Percentiles rank a stretch among this genome's conserved stretches.
Evolutionary conservation across 768 basidiomycete genomes (phyloP).

Genomic region (Pholiota conissans): DNA sequence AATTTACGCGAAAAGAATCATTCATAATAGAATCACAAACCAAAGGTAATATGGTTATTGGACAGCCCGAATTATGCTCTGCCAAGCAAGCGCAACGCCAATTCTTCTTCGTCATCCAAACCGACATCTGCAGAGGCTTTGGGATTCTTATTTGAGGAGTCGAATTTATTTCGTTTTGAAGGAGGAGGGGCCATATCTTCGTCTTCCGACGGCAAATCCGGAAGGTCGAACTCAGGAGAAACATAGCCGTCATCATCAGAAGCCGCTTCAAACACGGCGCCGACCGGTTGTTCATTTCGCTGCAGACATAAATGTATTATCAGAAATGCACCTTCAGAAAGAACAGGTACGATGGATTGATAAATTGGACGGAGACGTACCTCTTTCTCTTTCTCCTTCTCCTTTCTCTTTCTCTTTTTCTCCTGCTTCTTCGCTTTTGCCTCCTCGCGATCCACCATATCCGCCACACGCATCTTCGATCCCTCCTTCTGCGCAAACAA

Average conservation of each 20-base stretch:
- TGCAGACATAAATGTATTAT: constrained; percentile 20
- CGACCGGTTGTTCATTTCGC: constrained; percentile 31
- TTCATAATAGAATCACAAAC: too few species aligned
- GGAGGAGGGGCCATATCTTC: constrained; percentile 36
- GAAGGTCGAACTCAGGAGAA: constrained; percentile 67
- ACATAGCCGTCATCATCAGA: constrained; percentile 64
- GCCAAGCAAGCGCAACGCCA: constrained; percentile 60
- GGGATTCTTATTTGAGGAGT: constrained; percentile 13
- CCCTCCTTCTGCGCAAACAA: constrained; percentile 75
- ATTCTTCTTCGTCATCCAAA: constrained; percentile 44
- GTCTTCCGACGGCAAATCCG: constrained; percentile 28
- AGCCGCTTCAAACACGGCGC: constrained; percentile 28
- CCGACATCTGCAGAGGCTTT: constrained; percentile 10
- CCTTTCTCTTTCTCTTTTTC: constrained; percentile 91
- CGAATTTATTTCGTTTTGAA: constrained; percentile 26
- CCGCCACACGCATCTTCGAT: constrained; percentile 66
- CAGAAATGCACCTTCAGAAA: not conserved
- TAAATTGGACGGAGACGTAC: too few species aligned
- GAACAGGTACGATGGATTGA: too few species aligned
- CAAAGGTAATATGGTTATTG: not conserved
- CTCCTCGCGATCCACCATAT: constrained; percentile 76
- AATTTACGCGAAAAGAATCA: too few species aligned
- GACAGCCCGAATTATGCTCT: constrained; percentile 3
- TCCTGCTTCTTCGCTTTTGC: constrained; percentile 88
- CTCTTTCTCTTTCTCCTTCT: constrained; percentile 59